phyloP scores from a whole-genome alignment of 768 basidiomycete genomes.

The Hygrocybe punicea region DNA sequence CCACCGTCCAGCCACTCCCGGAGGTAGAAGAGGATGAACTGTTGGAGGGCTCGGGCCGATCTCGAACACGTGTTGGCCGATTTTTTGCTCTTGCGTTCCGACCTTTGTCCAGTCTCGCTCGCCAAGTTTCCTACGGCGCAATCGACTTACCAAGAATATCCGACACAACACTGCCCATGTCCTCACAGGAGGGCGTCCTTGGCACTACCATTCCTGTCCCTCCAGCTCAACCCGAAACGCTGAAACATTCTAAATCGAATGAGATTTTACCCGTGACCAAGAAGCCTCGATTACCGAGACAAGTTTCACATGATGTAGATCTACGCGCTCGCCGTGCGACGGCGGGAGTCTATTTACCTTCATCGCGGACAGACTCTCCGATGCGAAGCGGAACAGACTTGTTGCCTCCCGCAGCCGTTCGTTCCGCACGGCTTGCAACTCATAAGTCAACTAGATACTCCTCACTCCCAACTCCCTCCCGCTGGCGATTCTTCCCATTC shows the following conservation, averaged over 20 bases:
- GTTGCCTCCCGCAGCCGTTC: background rate
- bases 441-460: background rate
- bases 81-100: conserved; percentile 55
- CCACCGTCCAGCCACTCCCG: conserved; percentile 53
- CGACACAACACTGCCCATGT: conserved; percentile 16
- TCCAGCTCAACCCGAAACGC: conserved; percentile 4
- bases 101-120: conserved; percentile 39
- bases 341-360: background rate
- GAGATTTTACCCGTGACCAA: conserved; percentile 24
- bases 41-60: conserved; percentile 23
- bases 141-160: background rate
- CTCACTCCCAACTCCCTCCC: conserved; percentile 17
- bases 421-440: background rate
- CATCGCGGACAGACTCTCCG: background rate
- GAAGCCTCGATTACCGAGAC: conserved; percentile 9
- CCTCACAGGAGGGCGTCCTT: conserved; percentile 15
- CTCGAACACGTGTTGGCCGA: conserved; percentile 50
- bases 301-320: background rate
- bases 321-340: background rate
- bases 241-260: conserved; percentile 23
- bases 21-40: conserved; percentile 39
- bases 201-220: conserved; percentile 21
- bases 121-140: conserved; percentile 37
- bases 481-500: conserved; percentile 48
- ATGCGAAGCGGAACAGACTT: background rate